Base-by-base conservation (phyloP, 331 rosid genomes). In the Cucumis variabilis region DNA sequence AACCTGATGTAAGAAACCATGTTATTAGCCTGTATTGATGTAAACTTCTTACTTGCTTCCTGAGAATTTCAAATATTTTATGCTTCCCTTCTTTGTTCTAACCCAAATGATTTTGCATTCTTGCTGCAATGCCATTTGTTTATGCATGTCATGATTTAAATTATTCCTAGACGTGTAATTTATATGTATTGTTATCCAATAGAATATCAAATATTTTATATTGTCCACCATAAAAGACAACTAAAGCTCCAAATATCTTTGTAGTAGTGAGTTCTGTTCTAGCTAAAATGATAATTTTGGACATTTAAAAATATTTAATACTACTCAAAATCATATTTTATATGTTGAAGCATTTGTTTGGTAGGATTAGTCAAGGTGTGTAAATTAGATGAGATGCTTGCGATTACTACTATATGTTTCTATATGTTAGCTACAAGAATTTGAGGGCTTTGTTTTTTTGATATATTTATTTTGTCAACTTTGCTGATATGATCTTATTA, bases 1-100 rank as follows among this genome's bases (percentile, higher is more conserved):
- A 95, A 91, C 90, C 93, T 30, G 97, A 95, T 85, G 98, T 86
- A 89, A 90, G 88, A 15, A 76, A 13, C 28, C 83, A 33, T 51
- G 53, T 78, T 53, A 6, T 63, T 65, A 19, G 71, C 74, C 58
- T 85, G 53, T 20, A 28, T 55, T 24, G 67, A 24, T 24, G 16
- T 63, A 14, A 9, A 44, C 37, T 63, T 83, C 44, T 6, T 13
- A 25, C 27, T 37, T 66, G 41, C 76, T 9, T 68, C 24, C 51
- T 21, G 27, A 81, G 85, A 81, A 30, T 28, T 55, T 84, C 10
- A 44, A 5, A n/a, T 37, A 68, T 84, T 66, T 25, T 63, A 63
- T 83, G 62, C 51, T 37, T 37, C 44, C 44, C 7, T 37, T 37
- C 41, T 37, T 19, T 28, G 70, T 55, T 81, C 37, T 81, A 20